Conservation (phyloP, 2,329 filamentous ascomycete genomes). For the Aspergillus sp. region DNA sequence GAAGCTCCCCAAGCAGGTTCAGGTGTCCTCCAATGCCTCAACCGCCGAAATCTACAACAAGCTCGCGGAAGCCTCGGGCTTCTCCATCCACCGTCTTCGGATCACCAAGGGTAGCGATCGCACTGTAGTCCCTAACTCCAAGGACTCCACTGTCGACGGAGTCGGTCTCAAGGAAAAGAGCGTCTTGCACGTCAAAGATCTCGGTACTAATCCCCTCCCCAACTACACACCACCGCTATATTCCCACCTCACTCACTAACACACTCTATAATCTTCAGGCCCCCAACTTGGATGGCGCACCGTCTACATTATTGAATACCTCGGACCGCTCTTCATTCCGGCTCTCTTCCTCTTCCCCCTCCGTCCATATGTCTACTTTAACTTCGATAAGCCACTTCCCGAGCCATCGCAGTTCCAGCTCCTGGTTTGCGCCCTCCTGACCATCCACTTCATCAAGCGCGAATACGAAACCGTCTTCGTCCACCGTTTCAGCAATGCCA, state of each 20-base stretch:
- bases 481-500: slow-evolving; percentile 91
- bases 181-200: slow-evolving; percentile 82
- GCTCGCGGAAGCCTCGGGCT: slow-evolving; percentile 57
- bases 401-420: slow-evolving; percentile 67
- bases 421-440: slow-evolving; percentile 72
- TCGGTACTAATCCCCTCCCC: slow-evolving; percentile 65
- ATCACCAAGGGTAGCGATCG: slow-evolving; percentile 68
- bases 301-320: slow-evolving; percentile 93
- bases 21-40: slow-evolving; percentile 53
- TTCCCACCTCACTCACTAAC: neutral
- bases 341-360: slow-evolving; percentile 68
- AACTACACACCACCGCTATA: neutral
- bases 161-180: slow-evolving; percentile 62
- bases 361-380: slow-evolving; percentile 71
- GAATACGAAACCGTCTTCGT: slow-evolving; percentile 93
- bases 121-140: slow-evolving; percentile 56
- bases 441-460: slow-evolving; percentile 88
- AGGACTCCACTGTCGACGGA: slow-evolving; percentile 54
- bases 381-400: slow-evolving; percentile 48
- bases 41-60: slow-evolving; percentile 59
- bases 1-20: slow-evolving; percentile 59
- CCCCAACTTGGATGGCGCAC: slow-evolving; percentile 89
- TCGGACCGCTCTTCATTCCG: slow-evolving; percentile 89
- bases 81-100: slow-evolving; percentile 61
- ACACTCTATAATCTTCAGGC: slow-evolving; percentile 54